These are phyloP conservation scores for Wolfiporia cocos DNA, from an alignment of 1,284 basidiomycete species.

Conservation along the genomic window DNA sequence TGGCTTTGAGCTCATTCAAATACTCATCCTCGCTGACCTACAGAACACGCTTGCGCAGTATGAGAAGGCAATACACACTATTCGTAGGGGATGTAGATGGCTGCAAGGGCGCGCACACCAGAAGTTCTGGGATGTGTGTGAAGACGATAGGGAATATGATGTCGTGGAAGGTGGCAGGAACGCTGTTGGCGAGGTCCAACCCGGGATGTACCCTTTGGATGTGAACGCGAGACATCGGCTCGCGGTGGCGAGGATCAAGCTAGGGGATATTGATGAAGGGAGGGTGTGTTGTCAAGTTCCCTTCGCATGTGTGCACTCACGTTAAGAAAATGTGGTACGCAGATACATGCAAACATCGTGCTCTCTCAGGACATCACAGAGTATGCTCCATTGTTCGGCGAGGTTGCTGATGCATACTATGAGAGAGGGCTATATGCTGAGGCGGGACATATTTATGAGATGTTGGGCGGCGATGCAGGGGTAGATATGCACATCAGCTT, in stretches of 20 bases:
- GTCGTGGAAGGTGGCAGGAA: slow-evolving; percentile 25
- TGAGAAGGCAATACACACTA: slow-evolving; percentile 62
- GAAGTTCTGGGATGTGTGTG: slow-evolving; percentile 75
- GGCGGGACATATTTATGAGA: slow-evolving; percentile 74
- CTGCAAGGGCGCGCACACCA: slow-evolving; percentile 76
- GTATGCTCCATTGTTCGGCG: slow-evolving; percentile 73
- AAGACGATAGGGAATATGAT: slow-evolving; percentile 90
- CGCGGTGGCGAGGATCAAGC: slow-evolving; percentile 78
- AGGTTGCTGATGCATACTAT: slow-evolving; percentile 83
- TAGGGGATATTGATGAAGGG: slow-evolving; percentile 79
- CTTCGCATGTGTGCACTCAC: no score
- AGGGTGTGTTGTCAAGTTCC: slow-evolving; percentile 44
- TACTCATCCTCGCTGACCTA: slow-evolving; percentile 81
- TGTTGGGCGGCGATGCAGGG: slow-evolving; percentile 65
- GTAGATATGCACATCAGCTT: slow-evolving; percentile 29
- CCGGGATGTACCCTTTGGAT: slow-evolving; percentile 66
- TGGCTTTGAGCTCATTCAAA: slow-evolving; percentile 55
- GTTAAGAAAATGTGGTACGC: slow-evolving; percentile 5
- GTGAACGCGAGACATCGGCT: slow-evolving; percentile 83
- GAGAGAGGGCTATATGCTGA: slow-evolving; percentile 68
- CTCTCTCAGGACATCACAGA: slow-evolving; percentile 67
- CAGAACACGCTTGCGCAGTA: slow-evolving; percentile 70
- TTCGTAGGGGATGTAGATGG: slow-evolving; percentile 83
- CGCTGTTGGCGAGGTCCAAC: slow-evolving; percentile 32
- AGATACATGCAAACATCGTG: slow-evolving; percentile 76